Evolutionary conservation across 176 grass and related monocot species (phyloP).

Genomic region (Alopecurus myosuroides): DNA sequence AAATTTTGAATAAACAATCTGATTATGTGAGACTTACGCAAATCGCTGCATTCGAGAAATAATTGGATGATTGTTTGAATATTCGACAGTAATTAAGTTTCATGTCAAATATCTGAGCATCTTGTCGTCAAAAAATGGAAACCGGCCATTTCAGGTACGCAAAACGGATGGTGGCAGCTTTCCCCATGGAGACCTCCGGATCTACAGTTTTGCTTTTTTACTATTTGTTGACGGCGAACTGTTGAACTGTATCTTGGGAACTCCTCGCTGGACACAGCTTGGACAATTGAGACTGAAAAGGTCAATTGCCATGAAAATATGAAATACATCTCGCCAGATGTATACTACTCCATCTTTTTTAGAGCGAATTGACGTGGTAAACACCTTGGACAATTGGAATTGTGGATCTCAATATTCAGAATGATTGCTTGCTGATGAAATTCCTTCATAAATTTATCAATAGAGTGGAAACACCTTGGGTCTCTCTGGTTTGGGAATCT

Average conservation of each 20-base stretch:
- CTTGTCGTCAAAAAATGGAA: neutral
- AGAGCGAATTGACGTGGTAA: too few species aligned
- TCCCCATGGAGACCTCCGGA: neutral
- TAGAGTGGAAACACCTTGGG: too few species aligned
- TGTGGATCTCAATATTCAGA: too few species aligned
- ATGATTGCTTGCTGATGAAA: too few species aligned
- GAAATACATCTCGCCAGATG: too few species aligned
- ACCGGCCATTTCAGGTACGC: neutral
- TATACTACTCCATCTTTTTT: too few species aligned
- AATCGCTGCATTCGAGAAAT: neutral
- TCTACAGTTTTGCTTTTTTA: neutral
- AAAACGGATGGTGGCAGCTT: neutral
- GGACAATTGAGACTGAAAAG: neutral
- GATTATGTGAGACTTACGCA: neutral
- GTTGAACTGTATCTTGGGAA: too few species aligned
- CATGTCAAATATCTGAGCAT: neutral
- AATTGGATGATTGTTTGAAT: neutral
- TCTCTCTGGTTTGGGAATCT: too few species aligned
- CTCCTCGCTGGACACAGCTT: neutral
- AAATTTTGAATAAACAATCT: neutral
- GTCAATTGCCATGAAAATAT: neutral
- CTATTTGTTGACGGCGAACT: neutral
- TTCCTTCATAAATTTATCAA: too few species aligned
- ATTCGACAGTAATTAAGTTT: neutral
- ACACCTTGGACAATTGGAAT: too few species aligned